A percentile compares a stretch with the other conserved stretches of the same genome.
Conservation (phyloP, 2,329 filamentous ascomycete genomes). For the Sporothrix luriei region DNA sequence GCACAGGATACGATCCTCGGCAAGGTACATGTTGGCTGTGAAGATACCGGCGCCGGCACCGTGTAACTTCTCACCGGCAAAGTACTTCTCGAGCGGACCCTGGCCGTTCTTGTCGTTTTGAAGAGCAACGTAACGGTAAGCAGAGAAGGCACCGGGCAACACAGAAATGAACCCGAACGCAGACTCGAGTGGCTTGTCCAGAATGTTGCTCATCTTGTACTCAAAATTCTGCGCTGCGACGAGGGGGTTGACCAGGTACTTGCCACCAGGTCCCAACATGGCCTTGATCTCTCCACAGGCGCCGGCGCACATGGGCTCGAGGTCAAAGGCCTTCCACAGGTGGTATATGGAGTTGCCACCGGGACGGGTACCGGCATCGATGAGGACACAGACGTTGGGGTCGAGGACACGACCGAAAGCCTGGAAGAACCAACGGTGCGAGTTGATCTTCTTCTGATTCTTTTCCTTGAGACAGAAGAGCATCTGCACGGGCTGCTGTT, state of each 20-base stretch:
- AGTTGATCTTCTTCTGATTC: constrained; percentile 99
- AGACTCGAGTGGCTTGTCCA: constrained; percentile 95
- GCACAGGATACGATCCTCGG: constrained; percentile 86
- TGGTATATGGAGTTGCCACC: constrained; percentile 95
- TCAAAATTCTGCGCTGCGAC: constrained; percentile 98
- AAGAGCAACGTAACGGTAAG: constrained; percentile 91
- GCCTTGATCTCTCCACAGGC: constrained; percentile 96
- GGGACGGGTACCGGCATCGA: constrained; percentile 94
- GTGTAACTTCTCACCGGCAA: constrained; percentile 97
- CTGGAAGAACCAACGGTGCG: constrained; percentile 98
- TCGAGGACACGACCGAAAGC: constrained; percentile 91
- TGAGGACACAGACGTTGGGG: constrained; percentile 93
- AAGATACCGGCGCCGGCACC: constrained; percentile 73
- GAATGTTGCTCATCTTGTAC: constrained; percentile 99
- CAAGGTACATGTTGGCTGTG: constrained; percentile 90
- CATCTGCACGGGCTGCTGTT: constrained; percentile 90
- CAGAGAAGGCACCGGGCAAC: constrained; percentile 88
- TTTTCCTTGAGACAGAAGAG: constrained; percentile 99
- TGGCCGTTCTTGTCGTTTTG: constrained; percentile 97
- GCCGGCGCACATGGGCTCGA: constrained; percentile 95
- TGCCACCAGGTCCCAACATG: constrained; percentile 83
- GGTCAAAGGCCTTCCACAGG: constrained; percentile 96
- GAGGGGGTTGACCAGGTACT: constrained; percentile 85
- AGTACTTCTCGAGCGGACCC: constrained; percentile 94
- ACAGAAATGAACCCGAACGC: constrained; percentile 99